Base-by-base conservation (phyloP, 257 asterid species). In the Asclepias syriaca region DNA sequence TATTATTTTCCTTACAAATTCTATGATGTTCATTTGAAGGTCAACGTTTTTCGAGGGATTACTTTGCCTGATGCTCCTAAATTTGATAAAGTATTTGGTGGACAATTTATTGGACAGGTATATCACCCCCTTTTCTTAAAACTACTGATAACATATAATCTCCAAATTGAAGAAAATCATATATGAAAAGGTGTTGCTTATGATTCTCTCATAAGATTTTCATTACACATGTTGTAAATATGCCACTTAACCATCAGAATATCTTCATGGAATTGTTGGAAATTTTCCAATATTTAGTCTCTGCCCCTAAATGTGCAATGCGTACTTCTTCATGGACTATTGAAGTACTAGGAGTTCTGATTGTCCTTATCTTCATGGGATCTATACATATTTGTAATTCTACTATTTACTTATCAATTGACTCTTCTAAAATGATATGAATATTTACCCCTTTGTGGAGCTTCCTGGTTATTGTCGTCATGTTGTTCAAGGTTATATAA, bases 31-130 rank as follows among this genome's bases (percentile, higher is more conserved):
- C 69, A 53, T 65, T 70, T 74, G 77, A 59, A 92, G 99, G 96
- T 84, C 82, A 86, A 95, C 77, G 80, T 90, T 60, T 95, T 95
- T 66, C 83, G 72, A 87, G 97, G 99, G 50, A 83, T 90, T 79
- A 95, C 99, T 50, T 80, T 95, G 74, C 97, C 99, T 19, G 97
- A 92, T 68, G 98, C 99, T 80, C 98, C 98, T 24, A 87, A 81
- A 81, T 86, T 87, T 69, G 94, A 90, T 12, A 90, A 90, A 83
- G 97, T 95, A 71, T 95, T 92, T 81, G 99, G 99, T 71, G 99
- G 99, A 61, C 99, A 95, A 80, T 92, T 95, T 83, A 73, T 95
- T 48, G 99, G 99, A 61, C 99, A 95, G 98, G 99, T 92, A 77
- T 92, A 76, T 75, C 71, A 19, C 27, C 49, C 66, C 39, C 78